Percentiles rank a stretch among this genome's conserved stretches.
Conservation (phyloP, 2,329 filamentous ascomycete species). For the Ophiostoma pallidulum region DNA sequence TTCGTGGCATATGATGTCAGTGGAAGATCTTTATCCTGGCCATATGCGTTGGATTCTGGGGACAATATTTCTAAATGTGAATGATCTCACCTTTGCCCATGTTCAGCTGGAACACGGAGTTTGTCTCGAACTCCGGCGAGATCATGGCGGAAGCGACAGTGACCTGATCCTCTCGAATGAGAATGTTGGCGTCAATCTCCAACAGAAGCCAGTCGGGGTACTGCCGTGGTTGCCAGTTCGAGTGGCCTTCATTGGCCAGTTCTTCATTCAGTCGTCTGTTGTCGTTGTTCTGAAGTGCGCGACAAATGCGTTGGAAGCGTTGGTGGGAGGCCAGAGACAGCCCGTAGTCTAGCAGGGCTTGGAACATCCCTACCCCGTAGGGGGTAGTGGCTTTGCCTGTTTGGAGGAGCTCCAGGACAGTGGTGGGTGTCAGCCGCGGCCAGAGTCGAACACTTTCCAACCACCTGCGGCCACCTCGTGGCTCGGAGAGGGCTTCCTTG, state of each 20-base stretch:
- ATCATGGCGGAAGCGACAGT: constrained; percentile 54
- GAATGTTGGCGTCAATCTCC: constrained; percentile 55
- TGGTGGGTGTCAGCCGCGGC: constrained; percentile 33
- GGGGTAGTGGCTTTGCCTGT: constrained; percentile 19
- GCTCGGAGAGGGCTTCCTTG: too few species aligned
- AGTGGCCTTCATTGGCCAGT: constrained; percentile 38
- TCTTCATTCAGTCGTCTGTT: constrained; percentile 32
- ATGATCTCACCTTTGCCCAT: constrained; percentile 57
- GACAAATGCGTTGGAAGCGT: constrained; percentile 32
- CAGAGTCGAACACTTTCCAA: constrained; percentile 32
- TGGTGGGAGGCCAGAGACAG: constrained; percentile 36
- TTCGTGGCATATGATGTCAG: too few species aligned
- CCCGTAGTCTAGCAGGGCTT: constrained; percentile 34
- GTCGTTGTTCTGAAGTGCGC: constrained; percentile 21
- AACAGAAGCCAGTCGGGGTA: constrained; percentile 56
- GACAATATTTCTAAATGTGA: constrained; percentile 10
- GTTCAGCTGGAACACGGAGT: constrained; percentile 56
- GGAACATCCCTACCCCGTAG: constrained; percentile 29
- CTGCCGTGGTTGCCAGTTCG: constrained; percentile 45
- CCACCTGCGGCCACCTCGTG: constrained; percentile 28
- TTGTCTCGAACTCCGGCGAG: constrained; percentile 37
- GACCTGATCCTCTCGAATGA: constrained; percentile 53
- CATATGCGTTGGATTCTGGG: not conserved
- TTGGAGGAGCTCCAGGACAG: constrained; percentile 39
- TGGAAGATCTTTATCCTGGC: too few species aligned